Evolutionary conservation across 176 grass and related monocot genomes (phyloP).

Genomic region (Zizania latifolia): DNA sequence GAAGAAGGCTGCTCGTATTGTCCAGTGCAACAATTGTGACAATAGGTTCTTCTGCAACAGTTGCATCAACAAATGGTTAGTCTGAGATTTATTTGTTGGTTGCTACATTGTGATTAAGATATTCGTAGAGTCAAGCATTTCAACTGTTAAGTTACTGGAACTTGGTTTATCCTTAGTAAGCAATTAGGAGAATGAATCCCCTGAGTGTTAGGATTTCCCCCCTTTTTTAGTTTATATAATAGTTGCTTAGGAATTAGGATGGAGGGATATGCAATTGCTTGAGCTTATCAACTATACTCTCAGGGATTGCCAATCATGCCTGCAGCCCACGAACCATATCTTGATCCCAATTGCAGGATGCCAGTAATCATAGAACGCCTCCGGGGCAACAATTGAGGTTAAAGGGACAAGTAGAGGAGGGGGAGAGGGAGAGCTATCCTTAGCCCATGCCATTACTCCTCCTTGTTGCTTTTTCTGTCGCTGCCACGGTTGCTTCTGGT

Average conservation of each 20-base stretch:
- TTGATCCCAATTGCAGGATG: not conserved
- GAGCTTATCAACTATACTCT: not conserved
- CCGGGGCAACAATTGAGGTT: not conserved
- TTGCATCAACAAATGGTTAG: conserved; percentile 76
- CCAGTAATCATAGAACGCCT: not conserved
- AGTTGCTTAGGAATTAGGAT: not conserved
- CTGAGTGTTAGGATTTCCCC: not conserved
- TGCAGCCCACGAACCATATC: not conserved
- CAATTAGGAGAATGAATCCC: not conserved
- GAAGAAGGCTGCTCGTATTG: conserved; percentile 41
- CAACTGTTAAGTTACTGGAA: not conserved
- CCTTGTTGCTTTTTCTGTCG: not conserved
- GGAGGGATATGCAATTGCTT: not conserved
- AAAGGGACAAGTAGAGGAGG: not conserved
- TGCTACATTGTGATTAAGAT: not conserved
- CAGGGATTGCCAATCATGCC: not conserved
- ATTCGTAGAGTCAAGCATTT: not conserved
- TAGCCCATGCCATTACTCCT: not conserved
- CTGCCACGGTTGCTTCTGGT: not conserved
- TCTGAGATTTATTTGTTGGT: not conserved
- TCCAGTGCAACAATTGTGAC: conserved; percentile 60
- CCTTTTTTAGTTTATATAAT: not conserved
- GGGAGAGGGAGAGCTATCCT: not conserved
- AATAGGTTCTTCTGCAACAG: conserved; percentile 64
- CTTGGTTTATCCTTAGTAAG: not conserved